Base-by-base conservation (phyloP, 139 green algal species). In the Marvania coccoides region DNA sequence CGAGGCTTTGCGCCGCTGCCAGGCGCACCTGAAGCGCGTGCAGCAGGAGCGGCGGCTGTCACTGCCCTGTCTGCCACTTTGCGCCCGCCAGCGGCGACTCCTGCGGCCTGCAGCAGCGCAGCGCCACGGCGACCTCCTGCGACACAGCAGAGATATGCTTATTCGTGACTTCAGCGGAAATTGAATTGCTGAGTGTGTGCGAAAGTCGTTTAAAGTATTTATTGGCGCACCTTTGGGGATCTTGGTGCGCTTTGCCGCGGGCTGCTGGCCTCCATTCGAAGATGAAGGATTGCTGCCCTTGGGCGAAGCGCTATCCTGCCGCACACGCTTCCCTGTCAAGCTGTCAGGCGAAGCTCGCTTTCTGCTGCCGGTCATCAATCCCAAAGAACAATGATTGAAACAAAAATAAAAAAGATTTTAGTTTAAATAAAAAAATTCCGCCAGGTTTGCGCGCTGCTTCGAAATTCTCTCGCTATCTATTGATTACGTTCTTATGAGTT, bases 81-180 rank as follows among this genome's bases (percentile, higher is more conserved):
- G n/a, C n/a, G 13, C 15, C 10, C 24, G 13, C 14, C 13, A 34
- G 10, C 10, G 26, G 13, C 12, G 26, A 70, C 29, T n/a, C 61
- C 61, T 1, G 60, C 60, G 3, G 60, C 69, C 0, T 48, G 29
- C 2, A 75, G 48, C 28, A 70, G 58, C 15, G 69, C 69, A 14
- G 37, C 36, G 5, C 60, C 69, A 31, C 69, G 47, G 34, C 54
- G 55, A 37, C 47, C 69, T 71, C 42, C 42, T 51, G 42, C 42
- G 42, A 19, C 19, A 19, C 19, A 51, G 19, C 19, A 51, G n/a
- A 51, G 19, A 51, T 19, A 51, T 51, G 42, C 19, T 19, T 28
- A 19, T 51, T 28, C 19, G 42, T 28, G 19, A 51, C 19, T 51
- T 19, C 42, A 51, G 19, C 19, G 42, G 19, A 19, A 51, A 51